Base-by-base conservation (phyloP, 2,329 filamentous ascomycete genomes). In the Xylariaceae sp. region DNA sequence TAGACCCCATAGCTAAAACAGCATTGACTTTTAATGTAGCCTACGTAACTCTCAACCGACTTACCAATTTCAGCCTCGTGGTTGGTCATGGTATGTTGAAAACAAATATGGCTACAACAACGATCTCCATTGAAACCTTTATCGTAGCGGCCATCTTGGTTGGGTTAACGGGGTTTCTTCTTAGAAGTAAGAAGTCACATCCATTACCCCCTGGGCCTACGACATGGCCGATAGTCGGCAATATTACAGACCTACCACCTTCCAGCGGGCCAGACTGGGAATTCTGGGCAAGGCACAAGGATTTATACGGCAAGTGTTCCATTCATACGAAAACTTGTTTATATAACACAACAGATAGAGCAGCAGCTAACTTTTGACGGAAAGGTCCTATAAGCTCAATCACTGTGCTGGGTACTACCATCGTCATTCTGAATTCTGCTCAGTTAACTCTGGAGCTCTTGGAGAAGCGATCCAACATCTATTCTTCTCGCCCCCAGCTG, bases 351-450 rank as follows among this genome's bases (percentile, higher is more conserved):
- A 5, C 21, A 23, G 12, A 32, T 21, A 32, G 12, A 5, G 6
- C 40, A 47, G 21, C 18, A 10, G 12, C 32, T 18, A 2, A 16
- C 20, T 54, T 18, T 19, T 37, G 19, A 43, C 45, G 12, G 53
- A 51, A 19, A 65, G 64, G 63, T 14, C 66, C 67, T 0, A 65
- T 75, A 5, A 75, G 74, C 57, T 78, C 75, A 9, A 55, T 80
- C 3, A 78, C 70, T 0, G 69, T 75, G 4, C 58, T 79, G 23
- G 76, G 77, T 0, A 69, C 74, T 41, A 75, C 75, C 0, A 65
- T 78, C 3, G 61, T 80, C 9, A 65, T 80, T 16, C 58, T 80
- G 6, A 75, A 78, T 52, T 75, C 75, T 43, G 47, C 60, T 2
- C 56, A 67, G 0, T 54, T 74, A 0, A 75, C 74, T 0, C 58